Evolutionary conservation across 768 basidiomycete species (phyloP).

Genomic region (Clavulina sp.): DNA sequence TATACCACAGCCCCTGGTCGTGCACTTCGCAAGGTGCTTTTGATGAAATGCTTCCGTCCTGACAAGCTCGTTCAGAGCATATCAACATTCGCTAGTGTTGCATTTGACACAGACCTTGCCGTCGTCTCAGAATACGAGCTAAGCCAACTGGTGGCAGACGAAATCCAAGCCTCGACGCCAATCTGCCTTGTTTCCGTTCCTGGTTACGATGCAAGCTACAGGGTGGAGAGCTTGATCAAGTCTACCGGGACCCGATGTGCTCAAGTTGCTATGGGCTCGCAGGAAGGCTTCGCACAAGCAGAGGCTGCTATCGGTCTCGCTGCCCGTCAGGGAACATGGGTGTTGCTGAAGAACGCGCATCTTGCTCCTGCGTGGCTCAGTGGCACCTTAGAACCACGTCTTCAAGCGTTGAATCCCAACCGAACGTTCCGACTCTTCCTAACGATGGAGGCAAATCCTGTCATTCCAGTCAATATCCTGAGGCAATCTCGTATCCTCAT

Average conservation of each 20-base stretch:
- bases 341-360: conserved; percentile 93
- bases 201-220: conserved; percentile 96
- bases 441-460: conserved; percentile 92
- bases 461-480: conserved; percentile 90
- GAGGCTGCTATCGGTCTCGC: conserved; percentile 92
- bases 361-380: conserved; percentile 91
- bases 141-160: conserved; percentile 54
- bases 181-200: conserved; percentile 83
- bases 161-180: conserved; percentile 66
- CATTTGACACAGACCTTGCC: conserved; percentile 71
- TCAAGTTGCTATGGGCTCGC: conserved; percentile 95
- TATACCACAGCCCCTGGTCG: conserved; percentile 41
- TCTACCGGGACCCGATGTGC: conserved; percentile 59
- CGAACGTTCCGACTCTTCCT: conserved; percentile 91
- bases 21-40: conserved; percentile 54
- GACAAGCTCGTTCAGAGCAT: conserved; percentile 80
- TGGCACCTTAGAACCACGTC: conserved; percentile 76
- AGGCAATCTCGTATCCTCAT: conserved; percentile 92
- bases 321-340: conserved; percentile 88
- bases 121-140: conserved; percentile 60
- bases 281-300: conserved; percentile 90
- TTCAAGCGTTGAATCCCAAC: conserved; percentile 80
- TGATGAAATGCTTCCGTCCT: conserved; percentile 84
- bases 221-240: conserved; percentile 74
- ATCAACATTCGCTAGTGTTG: conserved; percentile 49